A percentile compares a stretch with the other conserved stretches of the same genome.
Evolutionary conservation across 108 stramenopile species (phyloP).

Genomic region (Cyclotella cryptica): DNA sequence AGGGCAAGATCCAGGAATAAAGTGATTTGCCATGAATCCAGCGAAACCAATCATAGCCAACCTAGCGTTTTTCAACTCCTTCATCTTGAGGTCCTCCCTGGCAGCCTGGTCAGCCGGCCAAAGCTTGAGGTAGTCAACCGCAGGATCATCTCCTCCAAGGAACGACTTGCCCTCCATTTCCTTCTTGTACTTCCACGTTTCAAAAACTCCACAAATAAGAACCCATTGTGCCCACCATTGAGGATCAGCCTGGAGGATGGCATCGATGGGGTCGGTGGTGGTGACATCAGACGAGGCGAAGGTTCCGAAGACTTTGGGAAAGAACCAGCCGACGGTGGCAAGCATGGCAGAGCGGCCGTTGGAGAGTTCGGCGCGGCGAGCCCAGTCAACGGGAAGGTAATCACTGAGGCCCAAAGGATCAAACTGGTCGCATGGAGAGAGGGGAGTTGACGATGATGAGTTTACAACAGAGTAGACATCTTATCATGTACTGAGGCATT

Average conservation of each 20-base stretch:
- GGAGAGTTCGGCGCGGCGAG: constrained; percentile 89
- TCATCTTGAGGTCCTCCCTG: constrained; percentile 78
- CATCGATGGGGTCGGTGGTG: constrained; percentile 90
- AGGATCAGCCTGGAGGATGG: constrained; percentile 85
- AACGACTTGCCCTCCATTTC: constrained; percentile 84
- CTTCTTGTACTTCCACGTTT: constrained; percentile 86
- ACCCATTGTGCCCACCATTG: constrained; percentile 96
- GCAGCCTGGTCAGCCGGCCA: constrained; percentile 67
- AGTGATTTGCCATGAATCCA: constrained; percentile 81
- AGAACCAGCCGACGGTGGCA: constrained; percentile 85
- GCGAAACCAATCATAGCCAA: constrained; percentile 95
- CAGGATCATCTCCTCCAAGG: constrained; percentile 82
- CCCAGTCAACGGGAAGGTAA: constrained; percentile 81
- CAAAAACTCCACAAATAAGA: constrained; percentile 85
- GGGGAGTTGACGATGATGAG: not conserved
- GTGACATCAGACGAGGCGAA: constrained; percentile 79
- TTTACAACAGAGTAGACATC: not conserved
- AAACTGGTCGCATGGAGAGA: constrained; percentile 51
- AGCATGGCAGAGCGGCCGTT: constrained; percentile 94
- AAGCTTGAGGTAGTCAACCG: constrained; percentile 84
- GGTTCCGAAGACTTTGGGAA: constrained; percentile 76
- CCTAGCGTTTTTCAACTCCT: constrained; percentile 95
- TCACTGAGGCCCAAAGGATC: constrained; percentile 86
- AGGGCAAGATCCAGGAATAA: constrained; percentile 91
- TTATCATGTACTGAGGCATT: not conserved